Conservation (phyloP, 169 alveolate genomes). For the Babesia divergens region DNA sequence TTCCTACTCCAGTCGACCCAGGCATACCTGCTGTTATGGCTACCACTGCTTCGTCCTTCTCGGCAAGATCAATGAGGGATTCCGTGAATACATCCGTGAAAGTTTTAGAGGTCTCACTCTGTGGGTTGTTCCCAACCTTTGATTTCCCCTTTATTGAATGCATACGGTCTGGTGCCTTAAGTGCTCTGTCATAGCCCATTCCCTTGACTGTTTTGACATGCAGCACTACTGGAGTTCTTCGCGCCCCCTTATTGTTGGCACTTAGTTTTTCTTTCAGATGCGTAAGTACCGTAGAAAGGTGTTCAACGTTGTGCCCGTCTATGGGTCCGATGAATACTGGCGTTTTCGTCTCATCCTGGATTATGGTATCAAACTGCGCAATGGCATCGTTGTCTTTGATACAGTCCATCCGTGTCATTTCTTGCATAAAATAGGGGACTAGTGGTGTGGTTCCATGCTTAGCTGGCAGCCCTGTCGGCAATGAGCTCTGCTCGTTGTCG, state of each 20-base stretch:
- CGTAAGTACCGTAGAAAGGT: constrained; percentile 54
- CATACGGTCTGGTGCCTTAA: constrained; percentile 72
- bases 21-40: constrained; percentile 85
- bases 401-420: constrained; percentile 1
- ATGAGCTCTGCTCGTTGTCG: constrained; percentile 83
- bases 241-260: constrained; percentile 9
- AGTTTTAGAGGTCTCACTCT: constrained; percentile 19
- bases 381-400: constrained; percentile 26
- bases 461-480: constrained; percentile 76
- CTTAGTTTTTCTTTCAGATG: neutral
- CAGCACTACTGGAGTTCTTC: constrained; percentile 67
- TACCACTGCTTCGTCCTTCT: constrained; percentile 63
- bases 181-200: constrained; percentile 70
- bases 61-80: constrained; percentile 68
- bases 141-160: constrained; percentile 65
- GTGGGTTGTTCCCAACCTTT: neutral
- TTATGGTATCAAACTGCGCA: constrained; percentile 15
- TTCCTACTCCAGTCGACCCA: constrained; percentile 81
- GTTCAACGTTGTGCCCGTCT: constrained; percentile 77
- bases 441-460: constrained; percentile 63
- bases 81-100: constrained; percentile 71
- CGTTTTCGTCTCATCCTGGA: neutral
- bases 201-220: constrained; percentile 80
- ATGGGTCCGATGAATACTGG: constrained; percentile 74
- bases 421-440: constrained; percentile 46